A percentile compares a stretch with the other conserved stretches of the same genome.
phyloP scores from a whole-genome alignment of 306 rosid genomes.

The Vicia villosa region DNA sequence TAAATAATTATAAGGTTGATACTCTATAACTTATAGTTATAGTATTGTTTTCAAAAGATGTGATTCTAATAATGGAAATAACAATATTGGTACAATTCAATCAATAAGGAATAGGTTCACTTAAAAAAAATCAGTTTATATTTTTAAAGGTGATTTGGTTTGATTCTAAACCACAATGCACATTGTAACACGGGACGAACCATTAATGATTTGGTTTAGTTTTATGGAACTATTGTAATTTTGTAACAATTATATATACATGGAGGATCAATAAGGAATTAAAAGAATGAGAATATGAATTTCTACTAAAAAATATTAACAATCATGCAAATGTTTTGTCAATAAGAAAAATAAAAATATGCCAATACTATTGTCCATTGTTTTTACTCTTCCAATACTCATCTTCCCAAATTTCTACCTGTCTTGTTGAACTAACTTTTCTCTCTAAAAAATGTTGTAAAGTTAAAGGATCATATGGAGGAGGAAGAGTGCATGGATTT shows the following conservation, averaged over 20 bases:
- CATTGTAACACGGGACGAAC: too few species aligned
- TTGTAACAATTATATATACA: background rate
- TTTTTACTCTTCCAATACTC: slow-evolving; percentile 43
- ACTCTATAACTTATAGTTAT: too few species aligned
- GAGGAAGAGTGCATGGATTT: slow-evolving; percentile 63
- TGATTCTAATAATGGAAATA: too few species aligned
- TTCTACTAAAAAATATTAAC: background rate
- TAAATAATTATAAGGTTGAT: too few species aligned
- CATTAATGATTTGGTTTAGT: background rate
- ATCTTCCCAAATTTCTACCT: slow-evolving; percentile 67
- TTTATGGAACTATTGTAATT: background rate
- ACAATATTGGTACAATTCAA: too few species aligned
- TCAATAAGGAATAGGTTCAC: too few species aligned
- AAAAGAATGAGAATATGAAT: background rate
- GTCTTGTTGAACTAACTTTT: slow-evolving; percentile 47
- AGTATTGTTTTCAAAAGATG: too few species aligned
- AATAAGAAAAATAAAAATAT: background rate
- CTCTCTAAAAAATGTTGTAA: slow-evolving; percentile 33
- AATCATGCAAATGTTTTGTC: background rate
- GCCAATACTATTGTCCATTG: slow-evolving; percentile 21
- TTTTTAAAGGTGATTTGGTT: too few species aligned
- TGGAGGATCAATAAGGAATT: background rate
- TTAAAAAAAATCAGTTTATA: too few species aligned
- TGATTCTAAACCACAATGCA: too few species aligned
- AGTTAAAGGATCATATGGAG: slow-evolving; percentile 48